Base-by-base conservation (phyloP, 139 green algal genomes). In the Auxenochlorella pyrenoidosa region DNA sequence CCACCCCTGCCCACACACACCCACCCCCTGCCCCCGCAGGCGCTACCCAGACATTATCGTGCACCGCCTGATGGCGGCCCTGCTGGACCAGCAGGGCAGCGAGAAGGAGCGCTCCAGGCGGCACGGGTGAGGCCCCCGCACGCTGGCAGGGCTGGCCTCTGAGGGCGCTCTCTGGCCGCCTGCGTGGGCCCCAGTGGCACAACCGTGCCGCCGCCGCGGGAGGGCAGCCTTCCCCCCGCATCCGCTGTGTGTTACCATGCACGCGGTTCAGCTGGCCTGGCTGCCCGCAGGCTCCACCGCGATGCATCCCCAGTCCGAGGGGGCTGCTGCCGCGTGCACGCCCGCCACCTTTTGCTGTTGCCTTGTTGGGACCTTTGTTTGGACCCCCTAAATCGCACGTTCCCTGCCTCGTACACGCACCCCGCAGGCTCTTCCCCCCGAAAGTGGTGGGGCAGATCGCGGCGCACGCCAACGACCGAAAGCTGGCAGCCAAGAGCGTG, bases 1-100 rank as follows among this genome's bases (percentile, higher is more conserved):
- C 16, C 36, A 3, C 36, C 36, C 8, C 36, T 28, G 4, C 71
- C 6, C 16, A 4, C 36, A 78, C 71, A n/a, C 40, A n/a, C 44
- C 44, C 28, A 36, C 51, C 36, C 19, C 21, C 19, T 59, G 16
- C 47, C 18, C 2, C 47, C 18, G 36, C 63, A 79, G 93, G 21
- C 93, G 96, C 30, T 99, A 99, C 87, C 95, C 97, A 16, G 97
- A 99, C 82, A 89, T 99, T 6, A 71, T 99, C 6, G 97, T 98
- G 77, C 97, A 99, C 88, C 93, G 97, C 18, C 88, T 96, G 73
- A 91, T 98, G 82, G 88, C 90, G 3, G 95, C 94, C 2, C 93
- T 94, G 1, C 84, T 98, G 43, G 91, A 95, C 26, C 51, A 88
- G 65, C 65, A 75, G 58, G 68, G 87, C 75, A 54, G 82, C 47